Evolutionary conservation across 176 grass and related monocot genomes (phyloP).

Genomic region (Bothriochloa decipiens): DNA sequence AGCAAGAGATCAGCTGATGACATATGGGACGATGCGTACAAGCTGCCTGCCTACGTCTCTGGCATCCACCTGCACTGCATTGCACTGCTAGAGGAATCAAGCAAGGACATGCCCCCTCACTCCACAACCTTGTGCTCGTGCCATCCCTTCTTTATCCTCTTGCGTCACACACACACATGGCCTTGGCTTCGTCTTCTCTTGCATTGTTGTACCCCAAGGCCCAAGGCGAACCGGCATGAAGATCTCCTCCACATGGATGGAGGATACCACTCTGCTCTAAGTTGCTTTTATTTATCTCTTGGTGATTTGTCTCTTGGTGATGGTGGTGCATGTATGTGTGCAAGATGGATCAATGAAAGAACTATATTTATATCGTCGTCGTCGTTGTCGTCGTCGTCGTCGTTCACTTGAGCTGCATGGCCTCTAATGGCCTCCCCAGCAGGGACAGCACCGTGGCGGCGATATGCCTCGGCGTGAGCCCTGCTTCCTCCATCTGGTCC

Average conservation of each 20-base stretch:
- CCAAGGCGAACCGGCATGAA: background rate
- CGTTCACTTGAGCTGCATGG: constrained; percentile 58
- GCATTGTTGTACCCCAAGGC: background rate
- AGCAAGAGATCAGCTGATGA: background rate
- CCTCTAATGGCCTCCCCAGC: constrained; percentile 76
- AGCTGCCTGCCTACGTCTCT: background rate
- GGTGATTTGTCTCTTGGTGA: background rate
- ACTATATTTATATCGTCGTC: too few relatives aligned
- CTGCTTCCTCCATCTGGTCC: constrained; percentile 88
- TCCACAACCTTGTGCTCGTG: background rate
- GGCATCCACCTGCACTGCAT: too few relatives aligned
- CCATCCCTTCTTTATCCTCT: background rate
- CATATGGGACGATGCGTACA: background rate
- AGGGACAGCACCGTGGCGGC: constrained; percentile 78
- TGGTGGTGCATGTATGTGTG: too few relatives aligned
- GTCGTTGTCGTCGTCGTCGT: background rate
- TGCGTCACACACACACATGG: constrained; percentile 9
- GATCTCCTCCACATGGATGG: background rate
- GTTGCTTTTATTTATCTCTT: background rate
- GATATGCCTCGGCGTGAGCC: constrained; percentile 75
- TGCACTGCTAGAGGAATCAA: background rate
- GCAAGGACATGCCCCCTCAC: background rate
- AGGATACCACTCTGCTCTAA: background rate
- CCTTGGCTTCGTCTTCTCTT: constrained; percentile 11
- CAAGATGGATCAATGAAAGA: too few relatives aligned